These are phyloP conservation scores for Phytophthora hibernalis DNA, from an alignment of 352 stramenopile species.

Conservation along the genomic window DNA sequence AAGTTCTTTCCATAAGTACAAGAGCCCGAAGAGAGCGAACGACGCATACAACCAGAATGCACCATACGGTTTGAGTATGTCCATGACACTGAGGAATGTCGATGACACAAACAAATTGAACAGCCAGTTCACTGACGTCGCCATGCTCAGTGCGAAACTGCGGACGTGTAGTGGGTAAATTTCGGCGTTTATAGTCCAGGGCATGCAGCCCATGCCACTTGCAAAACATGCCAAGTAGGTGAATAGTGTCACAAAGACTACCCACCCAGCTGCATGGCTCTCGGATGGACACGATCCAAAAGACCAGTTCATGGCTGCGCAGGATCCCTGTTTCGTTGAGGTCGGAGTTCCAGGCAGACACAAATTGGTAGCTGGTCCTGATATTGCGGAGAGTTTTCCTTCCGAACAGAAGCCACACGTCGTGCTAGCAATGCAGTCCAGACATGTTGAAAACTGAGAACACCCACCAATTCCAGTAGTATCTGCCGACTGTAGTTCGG, in stretches of 20 bases:
- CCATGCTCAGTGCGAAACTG: slow-evolving; percentile 88
- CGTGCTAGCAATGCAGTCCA: slow-evolving; percentile 70
- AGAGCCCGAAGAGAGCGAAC: slow-evolving; percentile 74
- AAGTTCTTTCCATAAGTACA: slow-evolving; percentile 83
- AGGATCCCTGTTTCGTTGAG: slow-evolving; percentile 27
- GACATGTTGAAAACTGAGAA: slow-evolving; percentile 54
- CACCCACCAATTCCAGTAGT: slow-evolving; percentile 44
- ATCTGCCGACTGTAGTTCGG: slow-evolving; percentile 31
- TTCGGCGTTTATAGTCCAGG: slow-evolving; percentile 96
- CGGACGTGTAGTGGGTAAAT: slow-evolving; percentile 94
- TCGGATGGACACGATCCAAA: slow-evolving; percentile 60
- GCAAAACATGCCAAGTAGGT: slow-evolving; percentile 84
- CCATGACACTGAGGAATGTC: slow-evolving; percentile 93
- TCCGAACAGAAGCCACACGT: slow-evolving; percentile 53
- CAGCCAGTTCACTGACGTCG: slow-evolving; percentile 94
- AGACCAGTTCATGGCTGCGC: slow-evolving; percentile 42
- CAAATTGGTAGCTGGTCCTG: slow-evolving; percentile 21
- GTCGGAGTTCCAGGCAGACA: slow-evolving; percentile 39
- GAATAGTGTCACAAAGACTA: slow-evolving; percentile 75
- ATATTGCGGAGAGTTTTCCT: slow-evolving; percentile 9
- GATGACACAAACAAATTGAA: slow-evolving; percentile 93
- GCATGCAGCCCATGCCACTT: slow-evolving; percentile 89
- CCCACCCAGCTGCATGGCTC: slow-evolving; percentile 45
- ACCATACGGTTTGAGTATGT: slow-evolving; percentile 60
- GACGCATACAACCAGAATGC: slow-evolving; percentile 94